Evolutionary conservation across 129 eudicot species (phyloP).

Genomic region (Helianthus tuberosus): DNA sequence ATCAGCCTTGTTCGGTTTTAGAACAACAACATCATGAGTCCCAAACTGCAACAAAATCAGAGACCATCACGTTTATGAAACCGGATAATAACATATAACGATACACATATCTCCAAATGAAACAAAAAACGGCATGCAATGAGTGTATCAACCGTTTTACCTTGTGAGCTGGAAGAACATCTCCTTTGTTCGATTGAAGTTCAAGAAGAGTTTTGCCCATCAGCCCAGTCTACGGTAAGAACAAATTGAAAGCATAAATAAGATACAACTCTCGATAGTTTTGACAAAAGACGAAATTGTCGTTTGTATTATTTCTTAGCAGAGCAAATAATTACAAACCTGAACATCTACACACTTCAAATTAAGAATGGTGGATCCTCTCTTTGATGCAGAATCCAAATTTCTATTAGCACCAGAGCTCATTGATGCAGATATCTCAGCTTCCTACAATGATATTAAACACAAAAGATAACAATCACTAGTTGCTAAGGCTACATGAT

Average conservation of each 20-base stretch:
- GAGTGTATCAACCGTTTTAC: constrained; percentile 41
- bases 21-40: constrained; percentile 86
- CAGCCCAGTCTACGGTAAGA: constrained; percentile 92
- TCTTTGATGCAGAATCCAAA: constrained; percentile 83
- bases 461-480: neutral
- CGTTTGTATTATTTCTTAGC: too few species aligned
- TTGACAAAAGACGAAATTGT: too few species aligned
- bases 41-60: constrained; percentile 99
- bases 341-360: constrained; percentile 96
- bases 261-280: too few species aligned
- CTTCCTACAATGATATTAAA: constrained; percentile 57
- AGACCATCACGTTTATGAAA: too few species aligned
- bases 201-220: constrained; percentile 95
- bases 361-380: constrained; percentile 85
- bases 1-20: constrained; percentile 95
- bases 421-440: constrained; percentile 85
- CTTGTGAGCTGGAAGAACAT: constrained; percentile 96
- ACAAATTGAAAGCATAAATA: too few species aligned
- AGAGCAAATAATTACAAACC: too few species aligned
- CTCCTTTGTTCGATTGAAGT: constrained; percentile 94
- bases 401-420: constrained; percentile 76
- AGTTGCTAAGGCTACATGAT: neutral
- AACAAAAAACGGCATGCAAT: too few species aligned
- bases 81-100: neutral
- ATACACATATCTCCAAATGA: constrained; percentile 9